Base-by-base conservation (phyloP, 179 eudicot genomes). In the Silene vulgaris region DNA sequence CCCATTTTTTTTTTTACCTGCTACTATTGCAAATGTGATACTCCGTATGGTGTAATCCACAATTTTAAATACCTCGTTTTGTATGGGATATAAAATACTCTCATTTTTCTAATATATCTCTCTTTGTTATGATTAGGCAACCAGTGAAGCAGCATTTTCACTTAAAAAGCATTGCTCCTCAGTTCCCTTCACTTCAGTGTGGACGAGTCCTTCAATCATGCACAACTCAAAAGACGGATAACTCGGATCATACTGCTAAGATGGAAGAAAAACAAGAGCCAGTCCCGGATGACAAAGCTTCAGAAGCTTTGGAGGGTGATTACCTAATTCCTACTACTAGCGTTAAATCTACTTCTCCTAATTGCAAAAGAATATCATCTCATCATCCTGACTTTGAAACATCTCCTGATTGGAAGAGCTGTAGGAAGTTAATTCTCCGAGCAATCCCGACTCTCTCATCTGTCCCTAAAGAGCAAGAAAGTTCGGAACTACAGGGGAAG, bases 401-500 rank as follows among this genome's bases (percentile, higher is more conserved):
- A 61, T 81, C 83, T 81, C 81, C 82, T 64, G 83, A 72, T 56
- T 75, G 82, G 79, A 86, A 78, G 75, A 85, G 77, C 35, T 78
- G 84, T 76, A 83, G 91, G 82, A 90, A 88, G 84, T 80, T 90
- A 80, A 87, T 90, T 37, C 78, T 90, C 78, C 79, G 76, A 67
- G 82, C 91, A 70, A 79, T 90, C 65, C 82, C 87, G 1, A 65
- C 84, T 5, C 56, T 80, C 26, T 85, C 85, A 45, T 17, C 78
- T 60, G 64, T 80, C 20, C 20, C 75, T 23, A 57, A n/a, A 3
- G 69, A 76, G 60, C 48, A 75, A 29, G 68, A 71, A 52, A 68
- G 71, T 48, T 45, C 23, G 4, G 60, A 71, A 30, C 20, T 63
- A 54, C 79, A 35, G n/a, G 75, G 35, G 60, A 68, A 74, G 52